Evolutionary conservation across 495 filamentous ascomycete species (phyloP).

Genomic region (Aspergillus biplanus): DNA sequence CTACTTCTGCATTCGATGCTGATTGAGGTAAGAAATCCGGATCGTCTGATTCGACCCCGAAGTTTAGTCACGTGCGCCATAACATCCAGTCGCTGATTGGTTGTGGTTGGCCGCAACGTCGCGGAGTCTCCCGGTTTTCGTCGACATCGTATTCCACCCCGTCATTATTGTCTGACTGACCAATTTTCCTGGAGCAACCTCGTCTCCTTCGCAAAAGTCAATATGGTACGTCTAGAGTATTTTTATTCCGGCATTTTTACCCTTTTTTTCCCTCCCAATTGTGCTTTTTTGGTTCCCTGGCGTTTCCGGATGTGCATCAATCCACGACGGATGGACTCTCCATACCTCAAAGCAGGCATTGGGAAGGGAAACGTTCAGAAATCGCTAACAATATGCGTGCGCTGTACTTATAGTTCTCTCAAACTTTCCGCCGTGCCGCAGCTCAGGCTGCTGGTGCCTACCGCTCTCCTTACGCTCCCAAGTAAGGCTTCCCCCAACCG

Average conservation of each 20-base stretch:
- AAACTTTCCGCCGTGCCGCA: slow-evolving; percentile 49
- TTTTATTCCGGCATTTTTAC: neutral
- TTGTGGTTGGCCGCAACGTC: slow-evolving; percentile 23
- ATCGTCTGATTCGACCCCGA: slow-evolving; percentile 16
- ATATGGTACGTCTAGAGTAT: slow-evolving; percentile 36
- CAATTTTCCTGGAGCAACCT: slow-evolving; percentile 36
- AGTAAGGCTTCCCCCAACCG: slow-evolving; percentile 38
- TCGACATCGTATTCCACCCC: slow-evolving; percentile 25
- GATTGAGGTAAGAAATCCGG: neutral
- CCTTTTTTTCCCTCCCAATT: neutral
- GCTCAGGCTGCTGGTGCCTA: slow-evolving; percentile 38
- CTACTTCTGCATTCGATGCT: too few species aligned
- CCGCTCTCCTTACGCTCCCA: slow-evolving; percentile 45
- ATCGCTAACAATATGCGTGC: slow-evolving; percentile 30
- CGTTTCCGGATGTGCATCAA: too few species aligned
- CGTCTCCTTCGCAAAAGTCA: slow-evolving; percentile 18
- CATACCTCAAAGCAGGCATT: neutral
- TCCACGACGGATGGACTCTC: neutral
- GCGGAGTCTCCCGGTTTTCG: slow-evolving; percentile 46
- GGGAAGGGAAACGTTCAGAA: neutral
- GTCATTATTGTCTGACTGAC: slow-evolving; percentile 16
- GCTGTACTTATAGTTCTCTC: slow-evolving; percentile 39
- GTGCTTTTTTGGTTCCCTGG: neutral
- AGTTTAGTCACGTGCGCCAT: slow-evolving; percentile 24
- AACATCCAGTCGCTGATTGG: slow-evolving; percentile 35